These are phyloP conservation scores for Miamiensis avidus DNA, from an alignment of 169 alveolate species.

Conservation along the genomic window DNA sequence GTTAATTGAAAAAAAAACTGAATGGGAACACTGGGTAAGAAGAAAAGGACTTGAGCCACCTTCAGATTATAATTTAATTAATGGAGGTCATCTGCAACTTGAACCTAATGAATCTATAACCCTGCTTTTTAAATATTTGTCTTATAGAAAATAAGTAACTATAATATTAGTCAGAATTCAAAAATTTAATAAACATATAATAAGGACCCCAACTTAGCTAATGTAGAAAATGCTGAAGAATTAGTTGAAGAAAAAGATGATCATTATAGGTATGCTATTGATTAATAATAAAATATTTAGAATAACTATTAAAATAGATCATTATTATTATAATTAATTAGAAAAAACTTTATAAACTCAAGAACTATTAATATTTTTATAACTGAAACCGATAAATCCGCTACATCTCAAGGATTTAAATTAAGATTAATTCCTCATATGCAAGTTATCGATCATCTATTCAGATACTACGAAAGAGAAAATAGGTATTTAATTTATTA, in stretches of 20 bases:
- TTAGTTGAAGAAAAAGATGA: neutral
- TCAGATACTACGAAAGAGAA: slow-evolving; percentile 49
- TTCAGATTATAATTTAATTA: slow-evolving; percentile 4
- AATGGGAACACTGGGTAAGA: slow-evolving; percentile 37
- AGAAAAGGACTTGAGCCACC: slow-evolving; percentile 12
- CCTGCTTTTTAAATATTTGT: slow-evolving; percentile 4
- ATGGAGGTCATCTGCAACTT: slow-evolving; percentile 3
- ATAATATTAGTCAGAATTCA: no score
- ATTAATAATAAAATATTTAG: no score
- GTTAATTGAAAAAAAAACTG: slow-evolving; percentile 19
- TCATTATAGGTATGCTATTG: neutral
- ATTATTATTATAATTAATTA: neutral
- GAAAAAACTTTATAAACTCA: slow-evolving; percentile 18
- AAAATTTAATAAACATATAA: no score
- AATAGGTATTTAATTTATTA: slow-evolving; percentile 14
- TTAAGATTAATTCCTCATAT: slow-evolving; percentile 28
- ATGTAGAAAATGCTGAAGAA: neutral
- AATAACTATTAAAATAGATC: neutral
- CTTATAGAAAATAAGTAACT: neutral
- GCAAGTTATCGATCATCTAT: slow-evolving; percentile 38
- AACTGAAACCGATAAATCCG: slow-evolving; percentile 2
- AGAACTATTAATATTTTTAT: slow-evolving; percentile 15
- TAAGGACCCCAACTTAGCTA: slow-evolving; percentile 9
- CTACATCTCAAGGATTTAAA: slow-evolving; percentile 33
- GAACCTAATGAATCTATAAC: slow-evolving; percentile 15